phyloP scores from a whole-genome alignment of 306 rosid genomes.

The Morella rubra region DNA sequence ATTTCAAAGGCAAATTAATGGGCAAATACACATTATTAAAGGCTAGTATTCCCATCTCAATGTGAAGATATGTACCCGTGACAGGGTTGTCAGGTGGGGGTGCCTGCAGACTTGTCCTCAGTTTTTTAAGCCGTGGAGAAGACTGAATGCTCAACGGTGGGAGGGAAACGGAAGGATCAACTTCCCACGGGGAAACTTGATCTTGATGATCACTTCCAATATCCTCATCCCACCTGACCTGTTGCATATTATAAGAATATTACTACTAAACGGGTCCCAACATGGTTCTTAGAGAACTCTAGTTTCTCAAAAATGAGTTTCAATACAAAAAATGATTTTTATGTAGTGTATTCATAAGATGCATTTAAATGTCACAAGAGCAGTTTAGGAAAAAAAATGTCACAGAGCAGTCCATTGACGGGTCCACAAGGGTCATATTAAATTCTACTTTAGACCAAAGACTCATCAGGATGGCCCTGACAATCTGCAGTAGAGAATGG shows the following conservation, averaged over 20 bases:
- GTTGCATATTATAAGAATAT: constrained; percentile 35
- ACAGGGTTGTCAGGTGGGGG: constrained; percentile 51
- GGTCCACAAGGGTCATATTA: not conserved
- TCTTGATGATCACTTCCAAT: constrained; percentile 62
- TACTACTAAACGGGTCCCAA: constrained; percentile 15
- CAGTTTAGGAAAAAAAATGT: not conserved
- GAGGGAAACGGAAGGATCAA: constrained; percentile 80
- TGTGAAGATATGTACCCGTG: constrained; percentile 48
- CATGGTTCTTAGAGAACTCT: constrained; percentile 11
- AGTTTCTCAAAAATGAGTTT: not conserved
- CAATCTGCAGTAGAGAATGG: constrained; percentile 1
- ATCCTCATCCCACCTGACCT: constrained; percentile 96
- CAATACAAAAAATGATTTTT: not conserved
- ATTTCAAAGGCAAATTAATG: constrained; percentile 16
- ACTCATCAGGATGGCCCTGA: not conserved
- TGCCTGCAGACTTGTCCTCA: constrained; percentile 74
- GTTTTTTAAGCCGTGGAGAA: constrained; percentile 87
- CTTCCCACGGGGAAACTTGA: constrained; percentile 90
- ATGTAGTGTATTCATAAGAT: not conserved
- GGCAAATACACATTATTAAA: constrained; percentile 4
- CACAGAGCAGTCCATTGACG: not conserved
- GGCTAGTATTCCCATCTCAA: constrained; percentile 17
- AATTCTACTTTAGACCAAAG: not conserved
- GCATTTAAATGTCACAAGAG: not conserved
- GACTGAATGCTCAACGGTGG: constrained; percentile 87